These are phyloP conservation scores for Penicillium steckii DNA, from an alignment of 495 filamentous ascomycete genomes.

Conservation along the genomic window DNA sequence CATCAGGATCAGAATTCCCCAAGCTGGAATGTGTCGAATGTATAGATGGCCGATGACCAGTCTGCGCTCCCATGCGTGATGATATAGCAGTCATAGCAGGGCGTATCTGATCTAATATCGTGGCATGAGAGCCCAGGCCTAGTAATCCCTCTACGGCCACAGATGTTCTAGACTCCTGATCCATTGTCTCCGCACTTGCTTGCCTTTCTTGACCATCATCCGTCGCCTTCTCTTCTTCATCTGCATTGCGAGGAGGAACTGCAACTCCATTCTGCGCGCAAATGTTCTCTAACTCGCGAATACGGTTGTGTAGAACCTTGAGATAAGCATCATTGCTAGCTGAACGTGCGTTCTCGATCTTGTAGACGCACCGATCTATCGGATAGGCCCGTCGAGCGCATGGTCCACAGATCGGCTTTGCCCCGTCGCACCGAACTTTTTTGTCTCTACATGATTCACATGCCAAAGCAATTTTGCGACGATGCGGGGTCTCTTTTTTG, in stretches of 20 bases:
- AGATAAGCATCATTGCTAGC: constrained; percentile 41
- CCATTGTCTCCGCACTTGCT: constrained; percentile 4
- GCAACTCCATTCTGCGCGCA: constrained; percentile 32
- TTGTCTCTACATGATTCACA: constrained; percentile 44
- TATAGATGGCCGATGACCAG: not conserved
- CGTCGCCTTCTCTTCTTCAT: constrained; percentile 1
- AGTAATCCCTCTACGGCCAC: constrained; percentile 25
- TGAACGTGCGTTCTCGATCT: constrained; percentile 33
- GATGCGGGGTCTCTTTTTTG: constrained; percentile 18
- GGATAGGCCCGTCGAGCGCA: constrained; percentile 35
- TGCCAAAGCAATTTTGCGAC: constrained; percentile 28
- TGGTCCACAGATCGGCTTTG: constrained; percentile 44
- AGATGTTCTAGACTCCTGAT: constrained; percentile 19
- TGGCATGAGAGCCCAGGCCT: constrained; percentile 12
- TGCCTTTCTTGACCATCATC: not conserved
- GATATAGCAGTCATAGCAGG: not conserved
- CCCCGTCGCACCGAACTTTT: constrained; percentile 44
- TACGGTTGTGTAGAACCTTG: constrained; percentile 34
- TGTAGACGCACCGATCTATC: constrained; percentile 39
- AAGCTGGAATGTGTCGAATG: not conserved
- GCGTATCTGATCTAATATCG: not conserved
- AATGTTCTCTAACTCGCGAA: constrained; percentile 34
- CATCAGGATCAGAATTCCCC: constrained; percentile 4
- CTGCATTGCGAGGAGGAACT: constrained; percentile 10
- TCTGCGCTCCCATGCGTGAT: not conserved